Conservation (phyloP, 257 asterid species). For the Gynochthodes officinalis region DNA sequence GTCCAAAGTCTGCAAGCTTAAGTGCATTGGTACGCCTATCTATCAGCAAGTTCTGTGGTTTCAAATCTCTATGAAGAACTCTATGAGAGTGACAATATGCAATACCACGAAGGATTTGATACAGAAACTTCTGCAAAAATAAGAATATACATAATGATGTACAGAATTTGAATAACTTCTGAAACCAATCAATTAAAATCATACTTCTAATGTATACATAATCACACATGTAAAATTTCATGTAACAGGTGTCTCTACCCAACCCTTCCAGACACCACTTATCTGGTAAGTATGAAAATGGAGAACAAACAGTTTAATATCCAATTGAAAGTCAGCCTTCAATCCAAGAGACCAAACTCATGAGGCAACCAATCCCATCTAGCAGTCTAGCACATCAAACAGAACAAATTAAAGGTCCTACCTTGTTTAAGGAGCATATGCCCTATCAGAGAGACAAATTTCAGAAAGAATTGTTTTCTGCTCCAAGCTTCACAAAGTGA, state of each 20-base stretch:
- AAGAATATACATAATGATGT: not conserved
- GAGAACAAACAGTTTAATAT: not conserved
- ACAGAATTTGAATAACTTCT: not conserved
- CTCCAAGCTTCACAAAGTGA: too few species aligned
- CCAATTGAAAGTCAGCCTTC: not conserved
- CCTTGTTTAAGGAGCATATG: not conserved
- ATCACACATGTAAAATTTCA: not conserved
- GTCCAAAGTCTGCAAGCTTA: constrained; percentile 96
- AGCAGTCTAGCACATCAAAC: not conserved
- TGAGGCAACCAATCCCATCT: not conserved
- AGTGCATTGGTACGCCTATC: constrained; percentile 82
- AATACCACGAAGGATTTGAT: constrained; percentile 86
- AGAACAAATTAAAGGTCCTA: not conserved
- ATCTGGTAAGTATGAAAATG: not conserved
- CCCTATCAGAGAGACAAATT: not conserved
- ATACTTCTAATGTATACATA: not conserved
- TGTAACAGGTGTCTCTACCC: not conserved
- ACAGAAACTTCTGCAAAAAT: constrained; percentile 60
- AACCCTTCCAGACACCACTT: not conserved
- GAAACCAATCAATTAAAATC: not conserved
- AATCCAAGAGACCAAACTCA: not conserved
- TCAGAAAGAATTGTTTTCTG: not conserved
- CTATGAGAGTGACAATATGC: constrained; percentile 96
- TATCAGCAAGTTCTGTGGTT: constrained; percentile 93
- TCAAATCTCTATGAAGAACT: constrained; percentile 90